phyloP scores from a whole-genome alignment of 176 grass and related monocot species.

The Triticum timopheevii region DNA sequence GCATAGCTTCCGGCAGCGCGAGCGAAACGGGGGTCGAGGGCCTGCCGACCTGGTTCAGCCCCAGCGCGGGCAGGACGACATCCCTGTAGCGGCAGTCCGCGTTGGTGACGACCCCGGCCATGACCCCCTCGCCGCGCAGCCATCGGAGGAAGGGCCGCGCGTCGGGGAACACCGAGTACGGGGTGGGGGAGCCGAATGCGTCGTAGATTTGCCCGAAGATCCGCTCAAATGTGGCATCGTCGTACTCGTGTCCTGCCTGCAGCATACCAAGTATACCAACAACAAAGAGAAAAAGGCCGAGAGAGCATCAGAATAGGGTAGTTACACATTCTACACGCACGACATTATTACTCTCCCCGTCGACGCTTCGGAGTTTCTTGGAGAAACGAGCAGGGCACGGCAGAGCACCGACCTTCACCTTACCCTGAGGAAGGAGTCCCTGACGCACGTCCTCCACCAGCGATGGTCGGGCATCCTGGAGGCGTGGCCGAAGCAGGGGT shows the following conservation, averaged over 20 bases:
- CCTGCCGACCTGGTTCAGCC: constrained; percentile 44
- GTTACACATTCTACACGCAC: no score
- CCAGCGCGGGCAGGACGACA: constrained; percentile 67
- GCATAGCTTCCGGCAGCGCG: background rate
- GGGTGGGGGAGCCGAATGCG: constrained; percentile 70
- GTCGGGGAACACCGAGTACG: constrained; percentile 75
- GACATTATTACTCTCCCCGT: no score
- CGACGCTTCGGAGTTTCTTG: no score
- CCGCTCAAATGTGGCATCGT: constrained; percentile 69
- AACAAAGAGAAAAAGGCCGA: no score
- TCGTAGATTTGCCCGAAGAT: constrained; percentile 79
- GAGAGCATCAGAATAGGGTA: no score
- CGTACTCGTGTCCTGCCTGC: constrained; percentile 76
- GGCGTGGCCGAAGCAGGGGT: constrained; percentile 82
- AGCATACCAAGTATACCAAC: background rate
- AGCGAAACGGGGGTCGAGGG: background rate
- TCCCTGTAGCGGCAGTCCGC: constrained; percentile 69
- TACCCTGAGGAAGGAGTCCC: constrained; percentile 78
- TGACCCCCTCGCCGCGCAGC: constrained; percentile 45
- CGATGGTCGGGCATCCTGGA: constrained; percentile 50
- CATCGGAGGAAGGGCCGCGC: constrained; percentile 63
- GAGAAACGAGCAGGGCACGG: no score
- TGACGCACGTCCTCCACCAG: constrained; percentile 88
- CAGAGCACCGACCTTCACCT: constrained; percentile 18
- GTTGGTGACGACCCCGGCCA: constrained; percentile 77